Evolutionary conservation across 257 asterid species (phyloP), one percentile per base, ranked within the genome.

Genomic region (Leptodermis oblonga): DNA sequence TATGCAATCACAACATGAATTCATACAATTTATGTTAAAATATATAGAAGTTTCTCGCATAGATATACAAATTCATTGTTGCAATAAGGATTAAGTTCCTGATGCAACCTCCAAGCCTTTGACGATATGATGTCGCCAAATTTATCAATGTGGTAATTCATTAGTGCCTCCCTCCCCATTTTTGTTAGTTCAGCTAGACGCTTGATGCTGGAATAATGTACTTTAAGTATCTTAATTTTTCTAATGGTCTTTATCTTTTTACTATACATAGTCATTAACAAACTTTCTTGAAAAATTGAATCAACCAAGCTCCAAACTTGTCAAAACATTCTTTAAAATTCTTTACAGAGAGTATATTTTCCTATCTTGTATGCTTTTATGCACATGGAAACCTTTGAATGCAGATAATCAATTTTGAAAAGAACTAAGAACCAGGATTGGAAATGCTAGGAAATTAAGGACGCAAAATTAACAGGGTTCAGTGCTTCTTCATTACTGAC

Each of bases 51-150:
- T n/a, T n/a, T n/a, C n/a, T n/a, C n/a, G n/a, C n/a, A n/a, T n/a
- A n/a, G n/a, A n/a, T n/a, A n/a, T n/a, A 94, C 95, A 51, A 81
- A 83, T 78, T 82, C 93, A 22, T 87, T 94, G 86, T 97, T 94
- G 91, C 97, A 94, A 78, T 69, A 83, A 30, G 97, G 99, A 84
- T 91, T 96, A 13, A 91, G 97, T 84, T 94, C 99, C 72, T 94
- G 97, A 80, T 94, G 99, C 80, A 94, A 73, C 81, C 97, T 87
- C 99, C 99, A 94, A 20, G 91, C 95, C 76, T 94, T 96, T n/a
- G n/a, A n/a, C 75, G 72, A 71, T 96, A 94, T 89, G 54, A 84
- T 74, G 18, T 67, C 83, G 63, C 99, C 99, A 1, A 94, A 70
- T 77, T 83, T 92, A 69, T 86, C 96, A 31, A 94, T 45, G 70